Evolutionary conservation across 441 rosid genomes (phyloP).

Genomic region (Euphorbia celastroides): DNA sequence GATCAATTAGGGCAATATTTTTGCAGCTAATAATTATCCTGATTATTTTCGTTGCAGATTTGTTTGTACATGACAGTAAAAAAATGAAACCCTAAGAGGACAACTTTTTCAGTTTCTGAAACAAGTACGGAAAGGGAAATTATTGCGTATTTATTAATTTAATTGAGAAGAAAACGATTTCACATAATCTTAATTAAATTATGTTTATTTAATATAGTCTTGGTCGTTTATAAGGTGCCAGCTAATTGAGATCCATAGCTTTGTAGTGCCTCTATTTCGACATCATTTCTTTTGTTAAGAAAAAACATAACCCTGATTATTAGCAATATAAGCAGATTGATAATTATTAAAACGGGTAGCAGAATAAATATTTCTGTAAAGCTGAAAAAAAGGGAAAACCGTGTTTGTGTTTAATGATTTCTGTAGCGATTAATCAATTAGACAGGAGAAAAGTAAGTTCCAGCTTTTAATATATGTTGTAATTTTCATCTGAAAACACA

Average conservation of each 20-base stretch:
- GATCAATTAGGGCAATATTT: conserved; percentile 1
- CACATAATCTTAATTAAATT: conserved; percentile 6
- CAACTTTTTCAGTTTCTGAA: not conserved
- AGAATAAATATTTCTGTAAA: not conserved
- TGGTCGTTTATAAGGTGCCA: too few species aligned
- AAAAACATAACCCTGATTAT: conserved; percentile 9
- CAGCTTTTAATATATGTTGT: not conserved
- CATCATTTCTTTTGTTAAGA: too few species aligned
- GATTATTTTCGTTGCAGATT: not conserved
- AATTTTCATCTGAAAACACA: not conserved
- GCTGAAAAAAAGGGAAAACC: not conserved
- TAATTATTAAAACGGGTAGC: not conserved
- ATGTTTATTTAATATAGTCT: too few species aligned
- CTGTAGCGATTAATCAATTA: not conserved
- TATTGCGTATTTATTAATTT: too few species aligned
- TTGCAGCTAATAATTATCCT: not conserved
- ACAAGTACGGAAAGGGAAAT: not conserved
- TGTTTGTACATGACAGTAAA: not conserved
- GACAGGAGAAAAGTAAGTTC: not conserved
- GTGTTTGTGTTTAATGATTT: not conserved
- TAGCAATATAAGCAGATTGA: not conserved
- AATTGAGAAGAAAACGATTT: too few species aligned
- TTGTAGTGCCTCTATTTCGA: too few species aligned
- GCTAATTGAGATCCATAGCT: too few species aligned
- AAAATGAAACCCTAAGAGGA: conserved; percentile 8